Base-by-base conservation (phyloP, 2,329 filamentous ascomycete genomes). In the Cercospora beticola region DNA sequence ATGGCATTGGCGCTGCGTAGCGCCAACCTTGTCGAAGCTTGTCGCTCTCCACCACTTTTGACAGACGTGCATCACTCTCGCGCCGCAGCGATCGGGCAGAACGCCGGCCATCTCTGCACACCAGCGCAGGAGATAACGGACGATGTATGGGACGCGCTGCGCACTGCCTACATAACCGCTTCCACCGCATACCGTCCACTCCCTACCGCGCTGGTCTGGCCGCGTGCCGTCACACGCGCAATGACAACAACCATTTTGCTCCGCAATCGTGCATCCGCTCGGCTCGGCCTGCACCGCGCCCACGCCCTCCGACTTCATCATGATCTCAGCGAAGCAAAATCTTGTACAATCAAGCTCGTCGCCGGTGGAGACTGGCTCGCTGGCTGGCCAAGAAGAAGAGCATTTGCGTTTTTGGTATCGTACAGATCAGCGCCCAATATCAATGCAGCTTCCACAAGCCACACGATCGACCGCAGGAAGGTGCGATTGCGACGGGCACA, bases 11-110 rank as follows among this genome's bases (percentile, higher is more conserved):
- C 54, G 54, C 7, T 23, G 54, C 23, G 54, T 57, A 18, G 54
- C 54, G 54, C 23, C 54, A 30, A 57, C 54, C 54, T 57, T 30
- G 54, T 28, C 54, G n/a, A 57, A 57, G 54, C 54, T 57, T 57
- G 54, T 57, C 21, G 18, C 18, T 23, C 54, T 16, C 54, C 54
- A 57, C 54, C 54, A 30, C 54, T 57, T 57, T 30, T 57, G 54
- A 8, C 54, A 14, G 54, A 26, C 54, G 18, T 40, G 36, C 36
- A 54, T 21, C 49, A 54, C 18, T 21, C 49, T 26, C 18, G 49
- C 49, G 49, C 49, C 49, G 36, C 23, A 2, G 49, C 49, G 49
- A 54, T 54, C 49, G 49, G 49, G 49, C 49, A 26, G n/a, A 12
- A 21, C 23, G 49, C 49, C 18, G 49, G n/a, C 2, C 49, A 54